Conservation (phyloP, 345 rosid genomes). For the Mangifera indica region DNA sequence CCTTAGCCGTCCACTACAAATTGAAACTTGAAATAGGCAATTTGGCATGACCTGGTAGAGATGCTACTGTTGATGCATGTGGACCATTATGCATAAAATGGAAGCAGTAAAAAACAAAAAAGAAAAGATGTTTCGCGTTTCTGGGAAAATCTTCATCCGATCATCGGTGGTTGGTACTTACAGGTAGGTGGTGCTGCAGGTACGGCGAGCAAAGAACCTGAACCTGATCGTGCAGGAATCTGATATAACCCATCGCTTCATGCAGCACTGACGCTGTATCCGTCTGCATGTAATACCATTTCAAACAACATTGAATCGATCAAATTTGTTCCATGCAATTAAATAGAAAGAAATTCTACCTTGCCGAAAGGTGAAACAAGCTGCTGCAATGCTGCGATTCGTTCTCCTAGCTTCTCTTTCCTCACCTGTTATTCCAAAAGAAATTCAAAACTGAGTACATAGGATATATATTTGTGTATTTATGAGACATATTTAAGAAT, state of each 20-base stretch:
- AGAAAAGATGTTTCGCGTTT: not conserved
- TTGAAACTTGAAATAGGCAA: not conserved
- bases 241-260: slow-evolving; percentile 97
- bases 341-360: slow-evolving; percentile 29
- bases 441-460: not conserved
- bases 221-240: slow-evolving; percentile 88
- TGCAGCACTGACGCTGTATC: slow-evolving; percentile 91
- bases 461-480: too few relatives aligned
- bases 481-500: too few relatives aligned
- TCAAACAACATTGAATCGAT: not conserved
- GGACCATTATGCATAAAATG: not conserved
- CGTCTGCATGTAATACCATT: slow-evolving; percentile 52
- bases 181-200: slow-evolving; percentile 50
- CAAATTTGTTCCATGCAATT: not conserved
- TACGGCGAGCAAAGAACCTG: slow-evolving; percentile 86
- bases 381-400: slow-evolving; percentile 76
- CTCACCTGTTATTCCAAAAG: slow-evolving; percentile 34
- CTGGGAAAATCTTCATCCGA: not conserved
- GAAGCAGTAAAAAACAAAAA: not conserved
- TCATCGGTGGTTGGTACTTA: slow-evolving; percentile 20
- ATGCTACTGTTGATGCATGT: slow-evolving; percentile 5
- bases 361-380: slow-evolving; percentile 94
- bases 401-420: slow-evolving; percentile 77
- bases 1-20: slow-evolving; percentile 1
- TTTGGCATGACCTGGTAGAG: not conserved